Conservation (phyloP, 148 eudicot species). For the Chenopodium formosanum region DNA sequence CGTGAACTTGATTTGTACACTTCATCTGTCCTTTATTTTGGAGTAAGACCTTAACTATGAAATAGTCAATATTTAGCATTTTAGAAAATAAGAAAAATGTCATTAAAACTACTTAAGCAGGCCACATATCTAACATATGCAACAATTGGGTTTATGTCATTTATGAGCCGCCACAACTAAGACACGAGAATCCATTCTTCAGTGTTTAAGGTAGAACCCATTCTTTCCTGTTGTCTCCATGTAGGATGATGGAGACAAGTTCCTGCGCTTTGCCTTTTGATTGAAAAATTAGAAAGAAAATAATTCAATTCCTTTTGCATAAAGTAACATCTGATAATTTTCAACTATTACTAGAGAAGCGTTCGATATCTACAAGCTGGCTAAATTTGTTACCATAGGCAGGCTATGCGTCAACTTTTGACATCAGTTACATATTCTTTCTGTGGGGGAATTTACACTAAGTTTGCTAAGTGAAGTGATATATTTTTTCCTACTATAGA, state of each 20-base stretch:
- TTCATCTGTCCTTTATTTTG: not conserved
- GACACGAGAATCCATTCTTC: not conserved
- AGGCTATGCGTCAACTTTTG: not conserved
- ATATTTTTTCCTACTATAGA: not conserved
- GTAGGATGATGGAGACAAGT: not conserved
- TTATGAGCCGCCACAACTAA: not conserved
- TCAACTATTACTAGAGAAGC: not conserved
- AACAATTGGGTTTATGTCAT: not conserved
- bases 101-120: not conserved
- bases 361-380: not conserved
- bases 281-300: not conserved
- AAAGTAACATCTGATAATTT: not conserved
- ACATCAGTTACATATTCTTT: not conserved
- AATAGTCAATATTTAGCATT: not conserved
- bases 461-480: not conserved
- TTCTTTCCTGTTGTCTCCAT: not conserved
- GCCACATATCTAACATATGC: no score
- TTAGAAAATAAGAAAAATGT: not conserved
- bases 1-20: not conserved
- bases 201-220: not conserved
- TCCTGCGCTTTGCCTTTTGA: not conserved
- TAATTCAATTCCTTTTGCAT: not conserved
- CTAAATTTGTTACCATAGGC: not conserved
- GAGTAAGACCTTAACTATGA: not conserved
- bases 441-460: not conserved